Percentiles rank a stretch among this genome's conserved stretches.
Conservation (phyloP, 179 eudicot species). For the Carnegiea gigantea region DNA sequence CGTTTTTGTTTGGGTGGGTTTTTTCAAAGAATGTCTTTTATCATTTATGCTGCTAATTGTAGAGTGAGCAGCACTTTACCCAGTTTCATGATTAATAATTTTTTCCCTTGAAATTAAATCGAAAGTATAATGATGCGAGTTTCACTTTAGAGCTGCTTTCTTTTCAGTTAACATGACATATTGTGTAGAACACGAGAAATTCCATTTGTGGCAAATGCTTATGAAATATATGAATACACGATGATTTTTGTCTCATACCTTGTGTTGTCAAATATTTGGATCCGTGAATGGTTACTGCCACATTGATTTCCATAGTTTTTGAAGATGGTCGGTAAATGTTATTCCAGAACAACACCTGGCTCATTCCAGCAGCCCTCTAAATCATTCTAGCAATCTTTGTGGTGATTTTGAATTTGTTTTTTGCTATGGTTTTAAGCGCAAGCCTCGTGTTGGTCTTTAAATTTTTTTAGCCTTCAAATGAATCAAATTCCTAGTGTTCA, state of each 20-base stretch:
- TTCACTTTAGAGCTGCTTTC: not conserved
- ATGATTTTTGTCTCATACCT: not conserved
- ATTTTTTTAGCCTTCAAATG: too few species aligned
- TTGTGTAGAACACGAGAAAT: not conserved
- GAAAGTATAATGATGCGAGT: constrained; percentile 5
- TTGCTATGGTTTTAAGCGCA: too few species aligned
- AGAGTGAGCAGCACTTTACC: constrained; percentile 15
- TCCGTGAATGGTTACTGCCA: too few species aligned
- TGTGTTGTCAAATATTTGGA: not conserved
- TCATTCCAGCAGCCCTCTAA: too few species aligned
- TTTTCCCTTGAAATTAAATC: not conserved
- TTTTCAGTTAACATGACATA: not conserved
- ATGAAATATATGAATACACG: not conserved
- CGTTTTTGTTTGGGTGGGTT: not conserved
- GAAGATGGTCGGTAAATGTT: not conserved
- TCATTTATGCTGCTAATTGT: constrained; percentile 14
- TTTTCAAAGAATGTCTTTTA: not conserved
- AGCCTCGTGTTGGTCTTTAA: too few species aligned
- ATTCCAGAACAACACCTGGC: not conserved
- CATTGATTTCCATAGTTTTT: not conserved
- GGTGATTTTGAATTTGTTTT: too few species aligned
- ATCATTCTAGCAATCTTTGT: too few species aligned
- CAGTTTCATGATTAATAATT: constrained; percentile 23
- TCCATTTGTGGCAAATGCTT: not conserved
- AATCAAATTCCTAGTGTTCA: too few species aligned